Evolutionary conservation across 139 green algal genomes (phyloP), one percentile per base, ranked within the genome.

Genomic region (Closterium sp.): DNA sequence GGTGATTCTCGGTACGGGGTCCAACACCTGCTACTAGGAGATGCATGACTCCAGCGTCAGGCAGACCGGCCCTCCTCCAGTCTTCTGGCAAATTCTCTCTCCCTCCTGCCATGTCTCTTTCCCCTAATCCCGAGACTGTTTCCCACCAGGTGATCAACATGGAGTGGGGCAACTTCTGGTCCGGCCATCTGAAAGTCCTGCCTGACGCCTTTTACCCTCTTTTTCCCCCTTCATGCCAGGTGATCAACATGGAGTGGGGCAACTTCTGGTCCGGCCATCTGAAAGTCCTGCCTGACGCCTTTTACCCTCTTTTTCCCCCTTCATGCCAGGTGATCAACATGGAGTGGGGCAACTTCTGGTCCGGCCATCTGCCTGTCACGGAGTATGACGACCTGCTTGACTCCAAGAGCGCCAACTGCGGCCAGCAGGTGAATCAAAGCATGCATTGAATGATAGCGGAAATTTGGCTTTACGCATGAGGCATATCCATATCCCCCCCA

Each of bases 331-430:
- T 96, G 11, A 92, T 97, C 88, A 97, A 97, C 94, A 97, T 29
- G n/a, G 97, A 99, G 94, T 99, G 97, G 97, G 97, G 96, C 5
- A 96, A 97, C 86, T 98, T 98, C 70, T 86, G 91, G 19, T 94
- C 73, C 21, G 31, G 50, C 2, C 13, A 91, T 21, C 93, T 95
- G 31, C 93, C 93, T 9, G 27, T 89, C 84, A 95, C 90, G 6
- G 34, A 91, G 7, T 27, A n/a, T 79, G 93, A 95, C 38, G 28
- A 32, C 10, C 34, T 86, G 5, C 27, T 95, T 22, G 92, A 95
- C 31, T 42, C 45, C 13, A 89, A 88, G 29, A 92, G 87, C 29
- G 24, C 90, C n/a, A 94, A 94, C 86, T 42, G 34, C 19, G 89
- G 89, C 10, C 73, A 93, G 29, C 92, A 94, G 90, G 87, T 93